A percentile compares a stretch with the other conserved stretches of the same genome.
Evolutionary conservation across 192 early-diverging fungal species (phyloP).

Genomic region (Obelidium mucronatum): DNA sequence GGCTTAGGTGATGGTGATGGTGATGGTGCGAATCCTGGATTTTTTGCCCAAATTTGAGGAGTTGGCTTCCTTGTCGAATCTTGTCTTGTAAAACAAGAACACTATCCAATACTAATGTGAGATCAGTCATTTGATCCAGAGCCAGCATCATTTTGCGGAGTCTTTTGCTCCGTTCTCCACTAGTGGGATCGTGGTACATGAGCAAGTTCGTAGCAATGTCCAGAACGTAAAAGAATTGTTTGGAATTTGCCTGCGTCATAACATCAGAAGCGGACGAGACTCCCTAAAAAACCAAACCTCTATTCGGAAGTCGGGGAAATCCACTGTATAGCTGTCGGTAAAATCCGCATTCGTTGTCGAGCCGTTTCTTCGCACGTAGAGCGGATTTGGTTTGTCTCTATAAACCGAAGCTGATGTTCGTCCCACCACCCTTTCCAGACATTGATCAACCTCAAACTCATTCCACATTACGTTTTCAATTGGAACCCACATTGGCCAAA

Average conservation of each 20-base stretch:
- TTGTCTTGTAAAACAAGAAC: slow-evolving; percentile 67
- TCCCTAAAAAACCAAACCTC: slow-evolving; percentile 48
- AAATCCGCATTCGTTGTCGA: slow-evolving; percentile 40
- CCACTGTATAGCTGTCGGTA: slow-evolving; percentile 70
- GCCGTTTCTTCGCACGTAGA: slow-evolving; percentile 61
- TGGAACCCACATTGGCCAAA: slow-evolving; percentile 76
- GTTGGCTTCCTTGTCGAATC: slow-evolving; percentile 52
- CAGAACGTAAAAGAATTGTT: slow-evolving; percentile 75
- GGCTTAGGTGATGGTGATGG: slow-evolving; percentile 37
- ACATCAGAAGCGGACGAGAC: not conserved
- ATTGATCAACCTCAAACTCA: slow-evolving; percentile 37
- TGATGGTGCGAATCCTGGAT: slow-evolving; percentile 2
- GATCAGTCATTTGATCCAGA: slow-evolving; percentile 77
- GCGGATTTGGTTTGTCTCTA: slow-evolving; percentile 72
- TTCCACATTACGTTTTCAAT: slow-evolving; percentile 52
- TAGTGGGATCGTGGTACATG: slow-evolving; percentile 82
- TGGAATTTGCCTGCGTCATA: slow-evolving; percentile 57
- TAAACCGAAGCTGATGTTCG: slow-evolving; percentile 61
- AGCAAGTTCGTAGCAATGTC: slow-evolving; percentile 82
- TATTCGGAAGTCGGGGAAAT: slow-evolving; percentile 77
- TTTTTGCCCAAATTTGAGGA: slow-evolving; percentile 22
- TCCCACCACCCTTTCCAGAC: slow-evolving; percentile 69
- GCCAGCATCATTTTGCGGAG: slow-evolving; percentile 81
- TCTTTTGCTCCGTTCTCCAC: slow-evolving; percentile 73
- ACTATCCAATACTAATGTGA: slow-evolving; percentile 59